A percentile compares a stretch with the other conserved stretches of the same genome.
Evolutionary conservation across 192 early-diverging fungal species (phyloP).

Genomic region (Chytriomyces sp.): DNA sequence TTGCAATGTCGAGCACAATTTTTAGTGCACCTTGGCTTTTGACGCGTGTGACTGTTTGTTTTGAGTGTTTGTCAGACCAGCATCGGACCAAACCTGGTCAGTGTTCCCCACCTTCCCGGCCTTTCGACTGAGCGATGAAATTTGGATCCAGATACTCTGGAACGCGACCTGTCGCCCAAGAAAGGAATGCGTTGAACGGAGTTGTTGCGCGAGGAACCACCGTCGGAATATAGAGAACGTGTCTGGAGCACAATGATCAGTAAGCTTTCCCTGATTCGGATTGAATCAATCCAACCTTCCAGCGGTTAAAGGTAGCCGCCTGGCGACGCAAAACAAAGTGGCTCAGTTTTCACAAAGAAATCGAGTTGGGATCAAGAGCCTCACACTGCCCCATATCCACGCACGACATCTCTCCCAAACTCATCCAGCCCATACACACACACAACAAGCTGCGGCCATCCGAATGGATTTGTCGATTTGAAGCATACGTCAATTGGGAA

Average conservation of each 20-base stretch:
- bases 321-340: not conserved
- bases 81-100: not conserved
- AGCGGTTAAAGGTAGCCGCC: constrained; percentile 36
- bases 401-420: constrained; percentile 67
- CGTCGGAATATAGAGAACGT: constrained; percentile 55
- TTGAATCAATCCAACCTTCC: constrained; percentile 46
- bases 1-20: constrained; percentile 52
- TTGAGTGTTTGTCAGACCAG: not conserved
- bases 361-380: not conserved
- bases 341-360: not conserved
- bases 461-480: constrained; percentile 63
- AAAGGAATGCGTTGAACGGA: constrained; percentile 58
- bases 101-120: constrained; percentile 55
- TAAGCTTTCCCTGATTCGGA: not conserved
- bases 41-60: constrained; percentile 56
- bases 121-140: constrained; percentile 54
- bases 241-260: constrained; percentile 30
- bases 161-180: constrained; percentile 52
- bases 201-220: constrained; percentile 61
- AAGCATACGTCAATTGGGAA: constrained; percentile 65
- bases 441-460: constrained; percentile 65
- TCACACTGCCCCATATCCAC: constrained; percentile 60
- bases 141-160: constrained; percentile 67
- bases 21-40: constrained; percentile 61
- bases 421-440: constrained; percentile 63